Evolutionary conservation across 306 rosid species (phyloP).

Genomic region (Cucurbita ficifolia): DNA sequence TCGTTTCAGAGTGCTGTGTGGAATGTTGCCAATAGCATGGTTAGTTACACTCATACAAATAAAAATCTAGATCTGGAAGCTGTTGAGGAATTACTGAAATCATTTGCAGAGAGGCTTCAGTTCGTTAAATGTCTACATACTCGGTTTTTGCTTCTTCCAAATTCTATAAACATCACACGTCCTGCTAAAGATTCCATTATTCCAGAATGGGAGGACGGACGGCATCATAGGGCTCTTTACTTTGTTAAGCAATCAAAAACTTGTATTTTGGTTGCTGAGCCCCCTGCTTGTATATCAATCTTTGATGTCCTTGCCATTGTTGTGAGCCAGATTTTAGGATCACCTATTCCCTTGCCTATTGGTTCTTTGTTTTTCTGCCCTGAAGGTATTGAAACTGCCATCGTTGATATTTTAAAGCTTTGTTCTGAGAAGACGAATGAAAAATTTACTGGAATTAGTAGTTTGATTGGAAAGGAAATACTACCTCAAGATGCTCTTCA

Average conservation of each 20-base stretch:
- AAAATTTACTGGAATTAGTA: slow-evolving; percentile 34
- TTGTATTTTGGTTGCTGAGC: slow-evolving; percentile 68
- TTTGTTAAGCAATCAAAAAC: slow-evolving; percentile 51
- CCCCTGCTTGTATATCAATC: slow-evolving; percentile 59
- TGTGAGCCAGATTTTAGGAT: slow-evolving; percentile 79
- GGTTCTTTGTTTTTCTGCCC: slow-evolving; percentile 77
- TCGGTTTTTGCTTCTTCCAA: slow-evolving; percentile 69
- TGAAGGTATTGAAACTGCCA: slow-evolving; percentile 66
- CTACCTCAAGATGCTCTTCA: slow-evolving; percentile 83
- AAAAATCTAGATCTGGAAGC: slow-evolving; percentile 30
- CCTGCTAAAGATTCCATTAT: slow-evolving; percentile 39
- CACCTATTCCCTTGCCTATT: slow-evolving; percentile 68
- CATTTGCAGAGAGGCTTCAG: slow-evolving; percentile 63
- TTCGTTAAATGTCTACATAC: slow-evolving; percentile 71
- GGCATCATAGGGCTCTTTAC: slow-evolving; percentile 52
- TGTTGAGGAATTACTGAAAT: slow-evolving; percentile 31
- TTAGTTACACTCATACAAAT: slow-evolving; percentile 43
- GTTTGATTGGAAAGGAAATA: slow-evolving; percentile 63
- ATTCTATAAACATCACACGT: slow-evolving; percentile 55
- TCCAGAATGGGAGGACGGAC: slow-evolving; percentile 60
- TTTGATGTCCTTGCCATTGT: slow-evolving; percentile 70
- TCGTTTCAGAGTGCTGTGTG: slow-evolving; percentile 76
- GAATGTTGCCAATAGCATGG: slow-evolving; percentile 64
- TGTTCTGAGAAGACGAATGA: slow-evolving; percentile 63
- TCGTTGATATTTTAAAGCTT: slow-evolving; percentile 62